Base-by-base conservation (phyloP, 2,329 filamentous ascomycete genomes). In the Aspergillus japonicus region DNA sequence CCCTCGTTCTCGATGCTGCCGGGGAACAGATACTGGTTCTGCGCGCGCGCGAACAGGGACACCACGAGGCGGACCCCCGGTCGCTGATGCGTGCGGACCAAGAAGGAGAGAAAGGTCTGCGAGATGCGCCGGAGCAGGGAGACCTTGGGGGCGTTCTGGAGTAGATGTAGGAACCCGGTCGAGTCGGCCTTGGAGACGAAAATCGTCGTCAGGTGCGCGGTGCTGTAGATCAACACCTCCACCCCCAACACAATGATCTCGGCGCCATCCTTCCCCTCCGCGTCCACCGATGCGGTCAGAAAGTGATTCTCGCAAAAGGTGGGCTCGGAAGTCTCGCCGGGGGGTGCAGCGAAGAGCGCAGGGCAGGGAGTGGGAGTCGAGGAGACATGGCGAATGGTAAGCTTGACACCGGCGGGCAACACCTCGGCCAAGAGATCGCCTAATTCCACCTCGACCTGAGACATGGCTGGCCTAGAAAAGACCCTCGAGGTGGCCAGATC, bases 171-270 rank as follows among this genome's bases (percentile, higher is more conserved):
- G 72, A 92, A 96, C 24, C 96, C 95, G 0, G 94, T 97, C 10
- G 95, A 97, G 78, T 99, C 95, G 52, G 95, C 95, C 77, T 99
- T 99, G 64, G 93, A 94, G 24, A 99, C 89, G 73, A 99, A 99
- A 56, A 98, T 84, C 4, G 91, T 97, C 1, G 90, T 96, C 24
- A 92, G 85, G 67, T 85, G 84, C 50, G 85, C 84, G 0, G 93
- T 96, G 0, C 87, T 90, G 77, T 96, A 99, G 61, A 99, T 85
- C 68, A 95, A 83, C 54, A 97, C 82, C 73, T 99, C 95, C 63
- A 99, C 83, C 16, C 90, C 94, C 60, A 96, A 88, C 8, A 94
- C 83, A 6, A 97, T 78, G 1, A 96, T 82, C 62, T 87, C 82
- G 21, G 77, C 60, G 4, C 61, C 68, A 48, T 68, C 62, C 47